Base-by-base conservation (phyloP, 1,284 basidiomycete genomes). In the Testicularia cyperi region DNA sequence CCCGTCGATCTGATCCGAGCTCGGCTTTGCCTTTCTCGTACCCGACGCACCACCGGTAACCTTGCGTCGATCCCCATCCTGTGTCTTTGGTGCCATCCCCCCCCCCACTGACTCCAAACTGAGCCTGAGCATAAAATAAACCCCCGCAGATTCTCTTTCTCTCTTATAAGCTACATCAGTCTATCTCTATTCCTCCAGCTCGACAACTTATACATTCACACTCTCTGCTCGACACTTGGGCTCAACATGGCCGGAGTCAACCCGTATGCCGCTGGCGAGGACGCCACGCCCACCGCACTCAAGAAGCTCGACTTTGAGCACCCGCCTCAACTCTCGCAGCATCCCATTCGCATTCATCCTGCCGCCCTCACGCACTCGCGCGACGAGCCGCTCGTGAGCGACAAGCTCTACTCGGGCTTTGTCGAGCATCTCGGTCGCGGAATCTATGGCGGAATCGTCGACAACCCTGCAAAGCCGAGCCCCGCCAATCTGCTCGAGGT, bases 381-480 rank as follows among this genome's bases (percentile, higher is more conserved):
- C 1, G 41, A 54, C 6, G 40, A 23, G 20, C 34, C 47, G 4
- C 28, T 60, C 27, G 51, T 62, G 15, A 51, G 43, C 38, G 52
- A 67, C 26, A 51, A 55, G 31, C 47, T 65, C 35, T 65, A 66
- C 42, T 53, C 63, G 15, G 65, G 62, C 19, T 68, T 68, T 30
- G 54, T 67, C 26, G 65, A 68, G 39, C 65, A 68, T 31, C 54
- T 68, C 31, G 78, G 78, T 0, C 74, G 84, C 38, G 84, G 84
- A 66, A 85, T 85, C 61, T 85, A 85, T 56, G 83, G 83, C 18
- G 84, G 83, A 2, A 79, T 85, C 25, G 62, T 83, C 19, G 48
- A 84, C 55, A 80, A 80, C 56, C 81, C 80, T 16, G 74, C 52
- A 58, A 66, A 52, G 46, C 79, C 77, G 32, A 64, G 77, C 62